These are phyloP conservation scores for Celoporthe dispersa DNA, from an alignment of 2,329 filamentous ascomycete genomes.

Conservation along the genomic window DNA sequence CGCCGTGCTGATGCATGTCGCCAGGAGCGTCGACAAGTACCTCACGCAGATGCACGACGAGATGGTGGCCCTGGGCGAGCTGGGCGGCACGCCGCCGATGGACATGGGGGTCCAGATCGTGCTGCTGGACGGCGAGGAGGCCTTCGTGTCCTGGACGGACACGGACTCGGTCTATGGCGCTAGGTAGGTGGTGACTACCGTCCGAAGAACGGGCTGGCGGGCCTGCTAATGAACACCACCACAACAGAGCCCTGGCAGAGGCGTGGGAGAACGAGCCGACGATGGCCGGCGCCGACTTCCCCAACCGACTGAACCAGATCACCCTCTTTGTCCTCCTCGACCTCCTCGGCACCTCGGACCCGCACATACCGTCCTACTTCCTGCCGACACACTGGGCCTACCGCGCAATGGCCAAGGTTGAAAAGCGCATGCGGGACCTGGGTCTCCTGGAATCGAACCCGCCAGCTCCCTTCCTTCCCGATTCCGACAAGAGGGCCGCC, in stretches of 20 bases:
- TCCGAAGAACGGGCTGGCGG: background rate
- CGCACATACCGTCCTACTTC: constrained; percentile 68
- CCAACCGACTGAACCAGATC: constrained; percentile 76
- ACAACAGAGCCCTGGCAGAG: constrained; percentile 70
- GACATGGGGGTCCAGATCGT: constrained; percentile 86
- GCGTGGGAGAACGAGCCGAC: constrained; percentile 77
- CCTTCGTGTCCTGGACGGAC: constrained; percentile 79
- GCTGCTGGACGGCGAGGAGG: constrained; percentile 92
- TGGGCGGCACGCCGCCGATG: constrained; percentile 64
- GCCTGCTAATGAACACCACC: background rate
- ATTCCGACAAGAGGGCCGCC: constrained; percentile 57
- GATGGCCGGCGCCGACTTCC: constrained; percentile 73
- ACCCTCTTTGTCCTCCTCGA: constrained; percentile 63
- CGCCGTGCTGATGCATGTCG: constrained; percentile 88
- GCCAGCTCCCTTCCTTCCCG: constrained; percentile 65
- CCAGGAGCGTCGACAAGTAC: constrained; percentile 77
- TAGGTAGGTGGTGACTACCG: constrained; percentile 54
- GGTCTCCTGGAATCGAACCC: constrained; percentile 55
- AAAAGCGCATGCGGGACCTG: constrained; percentile 60
- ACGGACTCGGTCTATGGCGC: constrained; percentile 88
- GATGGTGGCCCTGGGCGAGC: constrained; percentile 65
- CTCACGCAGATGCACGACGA: constrained; percentile 81
- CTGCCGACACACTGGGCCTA: constrained; percentile 72
- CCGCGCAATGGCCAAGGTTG: constrained; percentile 59
- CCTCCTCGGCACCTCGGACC: constrained; percentile 64